phyloP scores from a whole-genome alignment of 2,329 filamentous ascomycete genomes.

The Colletotrichum tropicale region DNA sequence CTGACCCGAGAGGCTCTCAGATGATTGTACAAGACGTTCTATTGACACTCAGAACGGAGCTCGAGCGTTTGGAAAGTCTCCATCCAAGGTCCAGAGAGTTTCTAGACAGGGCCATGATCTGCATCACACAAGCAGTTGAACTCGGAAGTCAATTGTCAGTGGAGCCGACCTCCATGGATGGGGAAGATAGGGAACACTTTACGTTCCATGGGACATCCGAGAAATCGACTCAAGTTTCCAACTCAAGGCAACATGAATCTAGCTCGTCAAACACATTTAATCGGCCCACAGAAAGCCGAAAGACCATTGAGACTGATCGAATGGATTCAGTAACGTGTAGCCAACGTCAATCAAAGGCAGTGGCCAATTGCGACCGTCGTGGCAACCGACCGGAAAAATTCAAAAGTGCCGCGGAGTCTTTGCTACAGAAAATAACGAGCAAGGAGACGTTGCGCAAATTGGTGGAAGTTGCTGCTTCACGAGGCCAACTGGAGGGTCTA shows the following conservation, averaged over 20 bases:
- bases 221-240: not conserved
- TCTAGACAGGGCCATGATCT: not conserved
- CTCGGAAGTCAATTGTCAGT: not conserved
- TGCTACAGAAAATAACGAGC: not conserved
- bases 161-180: fast-evolving
- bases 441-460: not conserved
- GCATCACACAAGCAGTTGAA: not conserved
- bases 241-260: fast-evolving
- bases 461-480: not conserved
- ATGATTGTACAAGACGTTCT: not conserved
- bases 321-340: not conserved
- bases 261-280: not conserved
- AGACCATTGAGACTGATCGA: fast-evolving
- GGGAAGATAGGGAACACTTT: not conserved
- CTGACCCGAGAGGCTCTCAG: not conserved
- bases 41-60: not conserved
- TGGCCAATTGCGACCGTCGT: not conserved
- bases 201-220: not conserved
- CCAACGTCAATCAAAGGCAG: not conserved
- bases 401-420: not conserved
- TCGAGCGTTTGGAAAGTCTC: fast-evolving
- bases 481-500: not conserved
- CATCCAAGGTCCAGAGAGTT: not conserved
- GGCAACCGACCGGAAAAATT: fast-evolving
- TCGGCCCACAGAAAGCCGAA: not conserved